Evolutionary conservation across 2,329 filamentous ascomycete species (phyloP).

Genomic region (Orbilia quercus): DNA sequence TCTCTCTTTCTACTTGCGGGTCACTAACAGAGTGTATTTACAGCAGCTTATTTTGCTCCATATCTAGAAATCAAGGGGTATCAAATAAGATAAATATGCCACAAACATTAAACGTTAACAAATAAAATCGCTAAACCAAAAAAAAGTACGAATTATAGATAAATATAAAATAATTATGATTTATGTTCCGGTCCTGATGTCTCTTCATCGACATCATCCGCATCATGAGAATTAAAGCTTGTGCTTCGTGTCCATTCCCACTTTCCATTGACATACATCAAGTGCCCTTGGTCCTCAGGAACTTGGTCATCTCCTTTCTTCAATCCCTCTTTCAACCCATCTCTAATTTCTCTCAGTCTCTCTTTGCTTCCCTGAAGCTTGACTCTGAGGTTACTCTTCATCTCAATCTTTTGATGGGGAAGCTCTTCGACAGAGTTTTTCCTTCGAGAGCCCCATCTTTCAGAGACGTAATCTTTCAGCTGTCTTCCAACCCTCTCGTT

Average conservation of each 20-base stretch:
- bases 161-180: not conserved
- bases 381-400: conserved; percentile 34
- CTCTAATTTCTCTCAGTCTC: conserved; percentile 38
- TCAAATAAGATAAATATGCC: too few species aligned
- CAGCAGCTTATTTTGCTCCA: too few species aligned
- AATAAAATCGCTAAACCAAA: conserved; percentile 14
- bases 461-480: conserved; percentile 32
- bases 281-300: conserved; percentile 36
- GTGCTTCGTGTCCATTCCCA: conserved; percentile 51
- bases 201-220: conserved; percentile 17
- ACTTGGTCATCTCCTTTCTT: conserved; percentile 26
- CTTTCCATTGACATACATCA: conserved; percentile 51
- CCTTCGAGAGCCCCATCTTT: conserved; percentile 26
- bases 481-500: conserved; percentile 61
- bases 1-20: too few species aligned
- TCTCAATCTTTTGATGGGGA: conserved; percentile 21
- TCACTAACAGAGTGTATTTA: too few species aligned
- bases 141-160: conserved; percentile 16
- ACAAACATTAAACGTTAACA: conserved; percentile 6
- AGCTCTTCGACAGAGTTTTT: conserved; percentile 31
- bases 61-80: too few species aligned
- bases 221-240: conserved; percentile 40
- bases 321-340: conserved; percentile 37
- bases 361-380: conserved; percentile 49
- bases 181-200: not conserved